Base-by-base conservation (phyloP, 2,329 filamentous ascomycete species). In the Falciphora oryzae region DNA sequence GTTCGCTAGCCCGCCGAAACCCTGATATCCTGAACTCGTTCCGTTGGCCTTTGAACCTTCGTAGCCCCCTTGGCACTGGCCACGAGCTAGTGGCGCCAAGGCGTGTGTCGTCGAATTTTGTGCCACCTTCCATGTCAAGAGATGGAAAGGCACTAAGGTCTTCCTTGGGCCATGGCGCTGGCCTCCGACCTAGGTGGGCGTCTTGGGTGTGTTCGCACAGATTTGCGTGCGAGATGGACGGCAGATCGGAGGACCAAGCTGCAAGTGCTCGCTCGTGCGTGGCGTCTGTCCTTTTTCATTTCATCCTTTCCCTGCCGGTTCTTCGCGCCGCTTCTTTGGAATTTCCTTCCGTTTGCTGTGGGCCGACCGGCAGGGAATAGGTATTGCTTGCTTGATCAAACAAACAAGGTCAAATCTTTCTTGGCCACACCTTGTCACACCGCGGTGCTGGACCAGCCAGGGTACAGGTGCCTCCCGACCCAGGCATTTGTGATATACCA, bases 341-440 rank as follows among this genome's bases (percentile, higher is more conserved):
- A 8, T n/a, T n/a, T n/a, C 7, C 22, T 53, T 53, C 6, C 10
- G 18, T 10, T 53, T 5, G 16, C 44, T 11, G 44, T n/a, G 22
- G 44, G 22, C 22, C 22, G 7, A 4, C 22, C 22, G 18, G 10
- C 44, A n/a, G 44, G 44, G 22, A 53, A 53, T 10, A 53, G 6
- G 22, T 11, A 1, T 10, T 53, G 22, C 22, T 53, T n/a, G 6
- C 44, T n/a, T 10, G 44, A 53, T 38, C 44, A 53, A 53, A 53
- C 44, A 53, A 53, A 53, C 18, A 10, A 53, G 44, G 22, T 8
- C 18, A 53, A 53, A 53, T 53, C 16, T 53, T n/a, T 11, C 44
- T 53, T 53, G 44, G 44, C 44, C 44, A 53, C 44, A 53, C 44
- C 44, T 53, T n/a, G 44, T 53, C 22, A 53, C 44, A 53, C 44